Base-by-base conservation (phyloP, 1,284 basidiomycete species). In the Ustilago sp. region DNA sequence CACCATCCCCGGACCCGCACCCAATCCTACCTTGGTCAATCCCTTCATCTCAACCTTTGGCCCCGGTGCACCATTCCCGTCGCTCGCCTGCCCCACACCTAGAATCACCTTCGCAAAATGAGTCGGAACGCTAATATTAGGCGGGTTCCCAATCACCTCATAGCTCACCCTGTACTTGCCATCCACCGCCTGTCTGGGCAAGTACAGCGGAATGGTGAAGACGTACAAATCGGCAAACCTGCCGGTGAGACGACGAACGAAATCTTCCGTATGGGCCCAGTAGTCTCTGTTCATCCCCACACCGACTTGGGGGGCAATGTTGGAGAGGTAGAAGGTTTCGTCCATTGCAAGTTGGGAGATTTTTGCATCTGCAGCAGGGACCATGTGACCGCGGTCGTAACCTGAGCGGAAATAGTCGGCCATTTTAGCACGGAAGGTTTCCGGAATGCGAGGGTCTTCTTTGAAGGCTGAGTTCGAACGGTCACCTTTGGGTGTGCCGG, bases 41-140 rank as follows among this genome's bases (percentile, higher is more conserved):
- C 36, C 53, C 41, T 67, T 69, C 69, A 54, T 68, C 32, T 72
- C 64, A 17, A 61, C 60, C 17, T 67, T 75, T 3, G 71, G 63
- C 11, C 68, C 63, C 0, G 64, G 60, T 0, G 64, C 63, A 12
- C 58, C 57, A 34, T 58, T 54, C 0, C 23, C 47, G 0, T 72
- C 63, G n/a, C 32, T 23, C 0, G 74, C 64, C 2, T 57, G 43
- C 2, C 79, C 81, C 0, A 77, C 64, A 39, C 93, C 91, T 59
- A 98, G 89, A 32, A 98, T 91, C 35, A 98, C 95, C 87, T 98
- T 99, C 38, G 96, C 96, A 86, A 99, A 99, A 86, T 99, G 97
- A 5, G 97, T 99, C 0, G 97, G 97, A 8, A 99, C 97, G 38
- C 93, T 89, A 61, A 98, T 89, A 81, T 92, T 93, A 4, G 94